A percentile compares a stretch with the other conserved stretches of the same genome.
These are phyloP conservation scores for Somion occarium DNA, from an alignment of 1,284 basidiomycete species.

Conservation along the genomic window DNA sequence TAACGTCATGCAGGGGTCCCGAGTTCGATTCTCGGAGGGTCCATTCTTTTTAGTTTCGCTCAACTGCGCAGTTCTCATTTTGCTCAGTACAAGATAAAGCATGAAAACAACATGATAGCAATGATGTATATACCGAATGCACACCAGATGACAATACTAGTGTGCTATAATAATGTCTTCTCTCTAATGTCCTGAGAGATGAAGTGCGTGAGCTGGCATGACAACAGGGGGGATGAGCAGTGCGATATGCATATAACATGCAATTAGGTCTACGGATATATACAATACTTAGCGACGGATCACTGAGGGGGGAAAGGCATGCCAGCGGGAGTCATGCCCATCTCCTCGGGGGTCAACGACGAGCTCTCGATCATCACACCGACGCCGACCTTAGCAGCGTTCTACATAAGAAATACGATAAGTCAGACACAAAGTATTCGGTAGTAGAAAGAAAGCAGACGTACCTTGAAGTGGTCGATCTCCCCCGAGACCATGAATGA, in stretches of 20 bases:
- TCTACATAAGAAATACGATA: constrained; percentile 43
- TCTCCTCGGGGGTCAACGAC: constrained; percentile 73
- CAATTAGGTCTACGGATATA: constrained; percentile 17
- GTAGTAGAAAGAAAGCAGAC: constrained; percentile 15
- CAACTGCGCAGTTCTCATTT: too few species aligned
- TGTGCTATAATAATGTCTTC: too few species aligned
- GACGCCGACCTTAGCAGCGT: constrained; percentile 89
- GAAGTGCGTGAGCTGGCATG: too few species aligned
- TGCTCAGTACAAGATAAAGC: too few species aligned
- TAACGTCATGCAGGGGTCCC: constrained; percentile 41
- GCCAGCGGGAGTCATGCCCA: constrained; percentile 46
- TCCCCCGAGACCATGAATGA: constrained; percentile 94
- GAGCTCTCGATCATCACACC: constrained; percentile 95
- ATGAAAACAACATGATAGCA: too few species aligned
- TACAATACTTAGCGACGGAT: constrained; percentile 19
- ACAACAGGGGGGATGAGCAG: background rate
- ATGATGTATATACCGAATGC: too few species aligned
- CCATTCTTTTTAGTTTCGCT: constrained; percentile 28
- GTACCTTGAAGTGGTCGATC: constrained; percentile 96
- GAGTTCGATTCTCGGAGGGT: constrained; percentile 47
- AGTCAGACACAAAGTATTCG: background rate
- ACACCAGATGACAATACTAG: too few species aligned
- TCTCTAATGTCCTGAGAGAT: too few species aligned
- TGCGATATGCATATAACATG: background rate
- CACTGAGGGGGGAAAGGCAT: constrained; percentile 12